Conservation (phyloP, 768 basidiomycete species). For the Podaxis mareebaensis region DNA sequence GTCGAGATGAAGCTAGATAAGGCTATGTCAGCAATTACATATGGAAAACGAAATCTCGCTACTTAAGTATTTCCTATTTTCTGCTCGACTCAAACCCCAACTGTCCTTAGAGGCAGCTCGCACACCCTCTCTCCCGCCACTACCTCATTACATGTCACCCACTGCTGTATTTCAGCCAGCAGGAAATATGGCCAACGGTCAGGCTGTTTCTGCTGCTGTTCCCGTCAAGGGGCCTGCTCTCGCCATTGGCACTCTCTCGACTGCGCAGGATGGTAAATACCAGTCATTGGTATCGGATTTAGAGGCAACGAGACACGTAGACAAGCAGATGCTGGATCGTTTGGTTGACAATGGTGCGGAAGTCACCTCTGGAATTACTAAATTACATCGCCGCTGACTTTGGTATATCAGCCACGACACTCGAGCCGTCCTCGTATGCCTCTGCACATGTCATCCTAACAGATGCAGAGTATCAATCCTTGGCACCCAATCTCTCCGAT, state of each 20-base stretch:
- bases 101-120: neutral
- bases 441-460: constrained; percentile 72
- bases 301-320: constrained; percentile 55
- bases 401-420: constrained; percentile 49
- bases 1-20: neutral
- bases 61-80: neutral
- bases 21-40: constrained; percentile 11
- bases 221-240: constrained; percentile 53
- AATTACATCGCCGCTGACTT: neutral
- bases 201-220: constrained; percentile 19
- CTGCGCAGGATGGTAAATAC: constrained; percentile 80
- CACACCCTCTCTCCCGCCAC: neutral
- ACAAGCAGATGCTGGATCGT: constrained; percentile 82
- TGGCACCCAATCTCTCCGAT: constrained; percentile 50
- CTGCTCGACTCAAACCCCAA: neutral
- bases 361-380: neutral
- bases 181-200: constrained; percentile 19
- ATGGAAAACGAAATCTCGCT: too few species aligned
- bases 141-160: constrained; percentile 54
- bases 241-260: constrained; percentile 75
- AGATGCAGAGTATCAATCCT: constrained; percentile 57
- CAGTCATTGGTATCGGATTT: constrained; percentile 67
- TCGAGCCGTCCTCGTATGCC: constrained; percentile 56
- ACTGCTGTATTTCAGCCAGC: constrained; percentile 46
- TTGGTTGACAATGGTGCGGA: constrained; percentile 76